phyloP scores from a whole-genome alignment of 495 filamentous ascomycete species.

The Acidiella bohemica region DNA sequence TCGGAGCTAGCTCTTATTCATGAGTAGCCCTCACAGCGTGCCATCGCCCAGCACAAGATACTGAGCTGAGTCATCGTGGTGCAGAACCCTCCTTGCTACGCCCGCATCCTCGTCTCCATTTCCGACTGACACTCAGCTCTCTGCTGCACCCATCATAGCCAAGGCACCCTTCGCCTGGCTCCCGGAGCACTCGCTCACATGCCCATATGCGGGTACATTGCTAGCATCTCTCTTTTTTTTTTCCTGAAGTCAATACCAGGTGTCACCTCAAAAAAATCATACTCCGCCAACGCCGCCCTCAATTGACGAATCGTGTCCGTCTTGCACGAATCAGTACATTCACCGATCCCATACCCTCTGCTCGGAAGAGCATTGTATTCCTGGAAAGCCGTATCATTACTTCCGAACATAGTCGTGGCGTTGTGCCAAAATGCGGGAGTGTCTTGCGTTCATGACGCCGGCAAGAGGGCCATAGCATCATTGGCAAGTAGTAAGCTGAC shows the following conservation, averaged over 20 bases:
- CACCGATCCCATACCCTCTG: slow-evolving; percentile 24
- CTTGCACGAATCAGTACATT: slow-evolving; percentile 29
- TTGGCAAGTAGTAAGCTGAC: slow-evolving; percentile 42
- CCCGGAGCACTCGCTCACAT: too few species aligned
- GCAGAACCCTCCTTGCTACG: too few species aligned
- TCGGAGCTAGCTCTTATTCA: too few species aligned
- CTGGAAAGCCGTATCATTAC: slow-evolving; percentile 24
- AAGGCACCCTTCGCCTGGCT: too few species aligned
- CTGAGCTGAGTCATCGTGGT: too few species aligned
- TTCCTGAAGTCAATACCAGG: not conserved
- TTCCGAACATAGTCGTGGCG: not conserved
- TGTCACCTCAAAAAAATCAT: not conserved
- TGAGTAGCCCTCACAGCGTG: too few species aligned
- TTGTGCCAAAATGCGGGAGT: not conserved
- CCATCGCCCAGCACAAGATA: too few species aligned
- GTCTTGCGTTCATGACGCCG: not conserved
- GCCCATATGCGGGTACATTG: too few species aligned
- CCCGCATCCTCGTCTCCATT: too few species aligned
- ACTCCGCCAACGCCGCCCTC: slow-evolving; percentile 23
- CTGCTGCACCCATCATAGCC: too few species aligned
- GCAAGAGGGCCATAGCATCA: slow-evolving; percentile 35
- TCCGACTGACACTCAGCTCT: too few species aligned
- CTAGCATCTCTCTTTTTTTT: too few species aligned
- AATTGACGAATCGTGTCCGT: slow-evolving; percentile 31
- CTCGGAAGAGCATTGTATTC: slow-evolving; percentile 28